These are phyloP conservation scores for Phialemonium atrogriseum DNA, from an alignment of 2,329 filamentous ascomycete species.

Conservation along the genomic window DNA sequence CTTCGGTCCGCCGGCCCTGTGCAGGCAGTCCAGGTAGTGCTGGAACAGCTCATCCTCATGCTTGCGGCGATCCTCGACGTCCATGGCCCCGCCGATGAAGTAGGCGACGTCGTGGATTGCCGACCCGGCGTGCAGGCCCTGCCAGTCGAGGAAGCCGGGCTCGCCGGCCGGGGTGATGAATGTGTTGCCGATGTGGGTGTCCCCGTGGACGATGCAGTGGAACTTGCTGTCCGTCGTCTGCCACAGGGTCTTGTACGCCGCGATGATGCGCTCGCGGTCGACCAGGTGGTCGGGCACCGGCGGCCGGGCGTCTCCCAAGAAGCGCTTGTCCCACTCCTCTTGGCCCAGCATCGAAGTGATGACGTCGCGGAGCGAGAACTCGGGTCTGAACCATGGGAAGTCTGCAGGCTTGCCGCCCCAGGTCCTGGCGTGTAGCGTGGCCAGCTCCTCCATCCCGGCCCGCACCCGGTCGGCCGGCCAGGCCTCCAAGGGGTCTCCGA, in stretches of 20 bases:
- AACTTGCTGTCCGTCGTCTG: constrained; percentile 25
- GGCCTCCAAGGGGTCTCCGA: constrained; percentile 32
- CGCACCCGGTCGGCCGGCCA: constrained; percentile 10
- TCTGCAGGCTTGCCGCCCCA: constrained; percentile 23
- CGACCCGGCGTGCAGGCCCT: constrained; percentile 29
- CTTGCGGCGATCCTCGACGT: constrained; percentile 27
- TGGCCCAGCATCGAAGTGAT: constrained; percentile 6
- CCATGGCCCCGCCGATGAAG: constrained; percentile 29
- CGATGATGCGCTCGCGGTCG: constrained; percentile 9
- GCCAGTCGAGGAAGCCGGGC: constrained; percentile 35
- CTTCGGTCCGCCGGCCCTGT: constrained; percentile 22
- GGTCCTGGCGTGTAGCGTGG: constrained; percentile 29
- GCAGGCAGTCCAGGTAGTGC: constrained; percentile 25
- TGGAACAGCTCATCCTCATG: constrained; percentile 30
- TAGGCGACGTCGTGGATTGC: constrained; percentile 35
- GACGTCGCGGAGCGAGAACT: constrained; percentile 6
- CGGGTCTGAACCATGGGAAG: constrained; percentile 18
- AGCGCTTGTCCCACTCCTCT: constrained; percentile 7
- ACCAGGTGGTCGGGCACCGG: constrained; percentile 7
- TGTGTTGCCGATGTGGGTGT: constrained; percentile 34
- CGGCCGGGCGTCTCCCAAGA: constrained; percentile 7
- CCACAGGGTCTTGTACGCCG: constrained; percentile 25
- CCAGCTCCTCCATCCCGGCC: constrained; percentile 27
- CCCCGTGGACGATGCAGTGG: constrained; percentile 31
- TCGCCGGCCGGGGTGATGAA: constrained; percentile 27